Conservation (phyloP, 441 rosid genomes). For the Mallotus repandus region DNA sequence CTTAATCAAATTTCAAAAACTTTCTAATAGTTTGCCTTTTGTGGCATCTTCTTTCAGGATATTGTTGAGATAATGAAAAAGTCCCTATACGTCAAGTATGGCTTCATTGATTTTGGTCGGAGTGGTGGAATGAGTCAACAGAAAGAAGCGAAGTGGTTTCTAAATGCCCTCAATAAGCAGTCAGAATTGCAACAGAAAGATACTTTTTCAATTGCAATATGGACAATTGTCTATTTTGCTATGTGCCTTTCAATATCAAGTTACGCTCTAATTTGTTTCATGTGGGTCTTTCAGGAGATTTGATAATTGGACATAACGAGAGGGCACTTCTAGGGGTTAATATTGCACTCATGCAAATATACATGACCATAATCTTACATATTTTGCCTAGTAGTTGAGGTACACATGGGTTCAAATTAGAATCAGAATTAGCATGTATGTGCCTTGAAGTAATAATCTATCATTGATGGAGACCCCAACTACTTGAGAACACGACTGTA, state of each 20-base stretch:
- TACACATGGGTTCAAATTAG: constrained; percentile 90
- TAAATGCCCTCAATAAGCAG: constrained; percentile 88
- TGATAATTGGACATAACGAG: too few relatives aligned
- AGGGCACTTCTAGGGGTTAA: too few relatives aligned
- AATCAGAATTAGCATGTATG: constrained; percentile 70
- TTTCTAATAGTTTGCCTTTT: not conserved
- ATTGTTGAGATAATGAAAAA: constrained; percentile 97
- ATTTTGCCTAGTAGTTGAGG: constrained; percentile 37
- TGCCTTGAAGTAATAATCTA: constrained; percentile 88
- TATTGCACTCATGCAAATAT: too few relatives aligned
- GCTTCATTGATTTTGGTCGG: constrained; percentile 87
- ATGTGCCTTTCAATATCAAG: constrained; percentile 15
- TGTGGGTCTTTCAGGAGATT: constrained; percentile 65
- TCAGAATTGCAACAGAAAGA: constrained; percentile 92
- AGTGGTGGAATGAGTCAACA: constrained; percentile 99
- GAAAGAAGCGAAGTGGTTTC: constrained; percentile 93
- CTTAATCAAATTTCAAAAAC: not conserved
- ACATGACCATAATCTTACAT: too few relatives aligned
- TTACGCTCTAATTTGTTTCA: not conserved
- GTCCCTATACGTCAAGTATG: constrained; percentile 90
- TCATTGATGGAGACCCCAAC: constrained; percentile 79
- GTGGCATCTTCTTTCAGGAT: constrained; percentile 52
- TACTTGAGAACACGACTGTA: constrained; percentile 97
- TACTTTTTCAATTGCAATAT: constrained; percentile 78
- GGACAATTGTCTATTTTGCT: constrained; percentile 27